phyloP scores from a whole-genome alignment of 1,139 yeast species.

The Zygoascus sp. region DNA sequence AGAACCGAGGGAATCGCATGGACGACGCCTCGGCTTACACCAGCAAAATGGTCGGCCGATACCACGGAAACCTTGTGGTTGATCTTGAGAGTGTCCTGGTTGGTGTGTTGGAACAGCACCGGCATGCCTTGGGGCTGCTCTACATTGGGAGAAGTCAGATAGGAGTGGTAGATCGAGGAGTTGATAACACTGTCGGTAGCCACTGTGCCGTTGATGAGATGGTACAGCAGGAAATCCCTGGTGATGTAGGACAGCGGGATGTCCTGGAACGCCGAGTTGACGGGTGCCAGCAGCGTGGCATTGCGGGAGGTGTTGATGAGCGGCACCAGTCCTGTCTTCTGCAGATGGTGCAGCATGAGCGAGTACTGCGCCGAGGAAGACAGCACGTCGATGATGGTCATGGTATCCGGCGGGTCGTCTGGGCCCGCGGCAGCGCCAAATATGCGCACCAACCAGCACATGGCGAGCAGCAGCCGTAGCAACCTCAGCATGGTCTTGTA shows the following conservation, averaged over 20 bases:
- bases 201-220: constrained; percentile 33
- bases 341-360: constrained; percentile 59
- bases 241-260: constrained; percentile 28
- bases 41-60: constrained; percentile 61
- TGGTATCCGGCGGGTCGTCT: constrained; percentile 10
- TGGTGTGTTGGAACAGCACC: constrained; percentile 4
- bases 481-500: background rate
- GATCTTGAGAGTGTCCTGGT: constrained; percentile 5
- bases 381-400: constrained; percentile 66
- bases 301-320: constrained; percentile 58
- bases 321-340: constrained; percentile 65
- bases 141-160: constrained; percentile 9
- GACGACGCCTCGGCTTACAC: constrained; percentile 64
- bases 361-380: constrained; percentile 74
- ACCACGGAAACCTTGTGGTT: constrained; percentile 45
- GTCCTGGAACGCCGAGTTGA: constrained; percentile 68
- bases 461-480: background rate
- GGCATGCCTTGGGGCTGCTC: constrained; percentile 9
- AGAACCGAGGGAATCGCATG: constrained; percentile 63
- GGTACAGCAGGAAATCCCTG: constrained; percentile 33
- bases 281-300: constrained; percentile 78
- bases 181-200: constrained; percentile 17
- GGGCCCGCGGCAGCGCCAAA: background rate
- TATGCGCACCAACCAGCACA: background rate
- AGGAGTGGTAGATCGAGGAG: constrained; percentile 5